Percentiles rank a stretch among this genome's conserved stretches.
Conservation (phyloP, 2,329 filamentous ascomycete species). For the Penicillium vulpinum region DNA sequence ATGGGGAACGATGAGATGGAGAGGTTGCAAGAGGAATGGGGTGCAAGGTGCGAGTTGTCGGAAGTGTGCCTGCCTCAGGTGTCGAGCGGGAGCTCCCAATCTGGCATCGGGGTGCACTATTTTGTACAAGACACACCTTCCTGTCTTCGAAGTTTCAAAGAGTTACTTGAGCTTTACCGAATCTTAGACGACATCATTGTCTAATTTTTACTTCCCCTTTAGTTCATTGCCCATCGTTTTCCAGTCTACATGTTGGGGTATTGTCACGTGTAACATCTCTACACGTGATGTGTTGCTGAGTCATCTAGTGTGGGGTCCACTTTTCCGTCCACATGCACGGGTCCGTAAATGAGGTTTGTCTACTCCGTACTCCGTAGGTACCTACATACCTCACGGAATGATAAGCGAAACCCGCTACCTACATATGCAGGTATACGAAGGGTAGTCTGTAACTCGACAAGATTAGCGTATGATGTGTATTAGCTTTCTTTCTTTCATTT, state of each 20-base stretch:
- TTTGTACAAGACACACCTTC: neutral
- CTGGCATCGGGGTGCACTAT: constrained; percentile 4
- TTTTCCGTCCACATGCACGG: neutral
- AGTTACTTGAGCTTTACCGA: neutral
- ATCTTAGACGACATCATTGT: neutral
- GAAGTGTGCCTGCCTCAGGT: constrained; percentile 26
- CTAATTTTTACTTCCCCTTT: neutral
- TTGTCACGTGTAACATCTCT: neutral
- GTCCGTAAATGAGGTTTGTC: neutral
- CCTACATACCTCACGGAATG: no score
- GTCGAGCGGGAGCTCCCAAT: constrained; percentile 20
- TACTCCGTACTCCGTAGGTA: no score
- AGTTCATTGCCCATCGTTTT: neutral
- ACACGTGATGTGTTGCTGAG: neutral
- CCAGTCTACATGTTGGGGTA: neutral
- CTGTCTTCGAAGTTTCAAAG: neutral
- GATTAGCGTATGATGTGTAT: neutral
- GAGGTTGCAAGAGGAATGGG: constrained; percentile 22
- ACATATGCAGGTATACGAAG: neutral
- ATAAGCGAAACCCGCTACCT: neutral
- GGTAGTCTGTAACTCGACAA: neutral
- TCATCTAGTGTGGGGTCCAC: neutral
- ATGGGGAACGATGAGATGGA: constrained; percentile 23
- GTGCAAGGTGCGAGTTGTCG: constrained; percentile 26
- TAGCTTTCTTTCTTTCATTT: no score